phyloP scores from a whole-genome alignment of 108 stramenopile species.

The Cyclostephanos tholiformis region DNA sequence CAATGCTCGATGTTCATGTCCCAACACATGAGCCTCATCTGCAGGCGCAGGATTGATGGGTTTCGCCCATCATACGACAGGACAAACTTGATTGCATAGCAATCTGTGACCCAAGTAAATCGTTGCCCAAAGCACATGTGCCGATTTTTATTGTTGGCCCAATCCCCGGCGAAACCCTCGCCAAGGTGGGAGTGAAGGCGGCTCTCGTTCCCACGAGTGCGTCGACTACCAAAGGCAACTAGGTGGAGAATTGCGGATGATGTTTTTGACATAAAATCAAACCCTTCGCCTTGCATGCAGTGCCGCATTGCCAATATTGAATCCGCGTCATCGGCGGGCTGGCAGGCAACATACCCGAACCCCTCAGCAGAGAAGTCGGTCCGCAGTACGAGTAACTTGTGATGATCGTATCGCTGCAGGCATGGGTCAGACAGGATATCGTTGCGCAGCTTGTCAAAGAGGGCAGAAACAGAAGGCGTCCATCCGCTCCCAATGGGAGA shows the following conservation, averaged over 20 bases:
- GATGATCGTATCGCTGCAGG: not conserved
- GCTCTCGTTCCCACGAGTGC: not conserved
- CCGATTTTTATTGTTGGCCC: not conserved
- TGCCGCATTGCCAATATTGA: not conserved
- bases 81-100: not conserved
- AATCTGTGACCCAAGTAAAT: not conserved
- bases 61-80: not conserved
- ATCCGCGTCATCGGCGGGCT: not conserved
- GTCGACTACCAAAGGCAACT: not conserved
- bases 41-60: too few species aligned
- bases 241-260: not conserved
- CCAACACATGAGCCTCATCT: too few species aligned
- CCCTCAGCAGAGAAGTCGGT: not conserved
- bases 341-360: not conserved
- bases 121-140: conserved; percentile 4
- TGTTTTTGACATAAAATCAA: not conserved
- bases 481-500: not conserved
- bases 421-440: not conserved
- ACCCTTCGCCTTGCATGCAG: not conserved
- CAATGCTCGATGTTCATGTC: not conserved
- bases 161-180: not conserved
- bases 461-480: not conserved
- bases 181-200: too few species aligned
- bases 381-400: not conserved
- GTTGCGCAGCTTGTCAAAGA: not conserved